Percentiles rank a stretch among this genome's conserved stretches.
These are phyloP conservation scores for Vigna nakashimae DNA, from an alignment of 306 rosid genomes.

Conservation along the genomic window DNA sequence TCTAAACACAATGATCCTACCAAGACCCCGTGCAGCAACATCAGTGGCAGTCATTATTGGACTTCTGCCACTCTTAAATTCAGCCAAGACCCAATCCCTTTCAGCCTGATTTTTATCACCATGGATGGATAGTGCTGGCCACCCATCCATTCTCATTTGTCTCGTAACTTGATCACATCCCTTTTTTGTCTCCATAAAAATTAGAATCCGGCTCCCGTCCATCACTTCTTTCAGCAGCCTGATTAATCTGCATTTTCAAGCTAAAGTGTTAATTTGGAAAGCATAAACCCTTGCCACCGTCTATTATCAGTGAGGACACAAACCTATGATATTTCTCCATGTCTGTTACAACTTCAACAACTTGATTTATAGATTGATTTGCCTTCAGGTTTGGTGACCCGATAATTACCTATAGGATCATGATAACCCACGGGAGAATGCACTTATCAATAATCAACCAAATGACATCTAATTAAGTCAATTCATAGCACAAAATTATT, in stretches of 20 bases:
- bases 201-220: conserved; percentile 80
- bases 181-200: conserved; percentile 92
- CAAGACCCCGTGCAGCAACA: conserved; percentile 99
- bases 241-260: conserved; percentile 69
- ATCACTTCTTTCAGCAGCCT: conserved; percentile 76
- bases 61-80: conserved; percentile 97
- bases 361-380: conserved; percentile 86
- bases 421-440: conserved; percentile 29
- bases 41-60: conserved; percentile 99
- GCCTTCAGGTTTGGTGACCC: conserved; percentile 91
- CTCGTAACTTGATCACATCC: conserved; percentile 92
- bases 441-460: conserved; percentile 30
- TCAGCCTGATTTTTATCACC: conserved; percentile 97
- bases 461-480: conserved; percentile 14
- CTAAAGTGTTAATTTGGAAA: conserved; percentile 37
- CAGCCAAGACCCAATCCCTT: conserved; percentile 98
- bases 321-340: conserved; percentile 89
- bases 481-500: neutral
- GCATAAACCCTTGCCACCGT: conserved; percentile 13
- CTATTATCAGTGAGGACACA: conserved; percentile 37
- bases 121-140: conserved; percentile 97
- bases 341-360: conserved; percentile 81
- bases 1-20: conserved; percentile 90
- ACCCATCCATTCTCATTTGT: conserved; percentile 95
- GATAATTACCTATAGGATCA: conserved; percentile 66